Base-by-base conservation (phyloP, 306 rosid genomes). In the Prinsepia uniflora region DNA sequence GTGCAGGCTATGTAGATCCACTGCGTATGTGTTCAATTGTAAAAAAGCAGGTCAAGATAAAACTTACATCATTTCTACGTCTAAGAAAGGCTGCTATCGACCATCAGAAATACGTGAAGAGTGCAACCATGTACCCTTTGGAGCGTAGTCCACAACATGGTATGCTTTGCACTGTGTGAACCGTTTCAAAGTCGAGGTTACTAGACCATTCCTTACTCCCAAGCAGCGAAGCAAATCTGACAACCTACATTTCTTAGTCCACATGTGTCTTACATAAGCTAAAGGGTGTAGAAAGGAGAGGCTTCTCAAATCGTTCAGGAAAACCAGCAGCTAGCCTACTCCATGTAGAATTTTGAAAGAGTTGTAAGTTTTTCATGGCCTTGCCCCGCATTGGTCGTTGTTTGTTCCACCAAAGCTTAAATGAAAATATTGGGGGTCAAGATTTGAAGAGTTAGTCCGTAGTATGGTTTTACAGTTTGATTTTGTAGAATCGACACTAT, bases 91-190 rank as follows among this genome's bases (percentile, higher is more conserved):
- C 69, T 8, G 94, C 92, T 45, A 73, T 73, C 9, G 85, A 83
- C 19, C 90, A 94, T 82, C 82, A 80, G 42, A 76, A 84, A 77
- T 87, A 78, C 78, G 86, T 83, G 71, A 84, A 88, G 79, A 72
- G 89, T 70, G 48, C 91, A 79, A 89, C 91, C 76, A 78, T 90
- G 92, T 94, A 94, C 73, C 98, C 98, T 72, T 68, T 90, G 80
- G 96, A 89, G 84, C 96, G 79, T 75, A 87, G 77, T 83, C 86
- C 75, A 24, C 82, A 86, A 68, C 88, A 84, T 58, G 92, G 94
- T 50, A 72, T 77, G 81, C 89, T 94, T 54, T 94, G 98, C 88
- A 84, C 96, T 49, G 87, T 85, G 71, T 89, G 89, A 53, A 65
- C 73, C 45, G 76, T 67, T 70, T 83, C 36, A 81, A 82, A 58